Conservation (phyloP, 805 yeast species). For the Saccharomycopsis sp. region DNA sequence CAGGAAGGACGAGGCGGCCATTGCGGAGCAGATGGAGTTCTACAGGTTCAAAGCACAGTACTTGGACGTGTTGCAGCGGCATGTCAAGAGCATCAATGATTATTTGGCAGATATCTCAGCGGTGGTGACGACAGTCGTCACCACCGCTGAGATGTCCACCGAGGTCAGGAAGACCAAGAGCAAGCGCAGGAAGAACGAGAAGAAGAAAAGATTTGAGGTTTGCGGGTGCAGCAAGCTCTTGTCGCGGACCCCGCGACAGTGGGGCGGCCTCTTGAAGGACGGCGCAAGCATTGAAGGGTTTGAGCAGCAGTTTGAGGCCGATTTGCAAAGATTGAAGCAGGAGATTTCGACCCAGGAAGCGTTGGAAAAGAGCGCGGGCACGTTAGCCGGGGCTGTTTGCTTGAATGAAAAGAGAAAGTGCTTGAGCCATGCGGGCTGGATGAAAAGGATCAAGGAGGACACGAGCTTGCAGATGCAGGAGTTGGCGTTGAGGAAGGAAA, state of each 20-base stretch:
- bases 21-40: slow-evolving; percentile 6
- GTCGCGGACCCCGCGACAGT: slow-evolving; percentile 8
- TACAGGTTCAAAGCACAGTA: slow-evolving; percentile 20
- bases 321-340: slow-evolving; percentile 2
- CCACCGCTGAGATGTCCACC: neutral
- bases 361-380: neutral
- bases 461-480: slow-evolving; percentile 5
- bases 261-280: slow-evolving; percentile 5
- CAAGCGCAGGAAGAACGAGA: slow-evolving; percentile 6
- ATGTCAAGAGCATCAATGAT: slow-evolving; percentile 25
- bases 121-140: neutral
- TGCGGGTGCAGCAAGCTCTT: slow-evolving; percentile 42
- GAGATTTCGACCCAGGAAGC: slow-evolving; percentile 2
- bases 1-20: neutral
- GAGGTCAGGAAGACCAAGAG: too few relatives aligned
- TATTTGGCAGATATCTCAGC: slow-evolving; percentile 9
- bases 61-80: slow-evolving; percentile 24
- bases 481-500: neutral
- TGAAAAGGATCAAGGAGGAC: slow-evolving; percentile 23
- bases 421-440: slow-evolving; percentile 45
- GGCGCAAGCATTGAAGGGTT: slow-evolving; percentile 1
- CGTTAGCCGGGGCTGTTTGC: slow-evolving; percentile 30
- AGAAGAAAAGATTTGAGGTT: slow-evolving; percentile 32
- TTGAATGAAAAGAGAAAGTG: slow-evolving; percentile 49
- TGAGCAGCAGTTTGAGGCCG: slow-evolving; percentile 6